A percentile compares a stretch with the other conserved stretches of the same genome.
These are phyloP conservation scores for Nemania serpens DNA, from an alignment of 2,329 filamentous ascomycete species.

Conservation along the genomic window DNA sequence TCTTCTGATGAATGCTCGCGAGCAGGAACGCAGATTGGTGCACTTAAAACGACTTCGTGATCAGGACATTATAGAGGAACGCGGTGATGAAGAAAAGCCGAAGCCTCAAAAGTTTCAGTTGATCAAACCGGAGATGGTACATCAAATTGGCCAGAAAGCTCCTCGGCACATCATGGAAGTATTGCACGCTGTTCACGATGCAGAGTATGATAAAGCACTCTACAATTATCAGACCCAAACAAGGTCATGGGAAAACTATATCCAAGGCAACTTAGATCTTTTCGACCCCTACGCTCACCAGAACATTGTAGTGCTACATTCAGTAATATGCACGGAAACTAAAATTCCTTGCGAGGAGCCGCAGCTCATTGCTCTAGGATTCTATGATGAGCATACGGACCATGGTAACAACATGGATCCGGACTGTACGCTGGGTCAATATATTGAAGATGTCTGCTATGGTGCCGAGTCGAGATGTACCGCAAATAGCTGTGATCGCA, in stretches of 20 bases:
- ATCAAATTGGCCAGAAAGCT: conserved; percentile 77
- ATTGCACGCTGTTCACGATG: conserved; percentile 90
- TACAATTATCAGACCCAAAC: conserved; percentile 95
- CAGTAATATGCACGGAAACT: conserved; percentile 88
- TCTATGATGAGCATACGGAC: conserved; percentile 87
- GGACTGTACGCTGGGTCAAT: conserved; percentile 92
- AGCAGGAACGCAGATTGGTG: conserved; percentile 82
- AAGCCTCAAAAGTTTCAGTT: conserved; percentile 80
- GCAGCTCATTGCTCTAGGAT: conserved; percentile 85
- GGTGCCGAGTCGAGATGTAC: conserved; percentile 77
- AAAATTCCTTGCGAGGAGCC: conserved; percentile 93
- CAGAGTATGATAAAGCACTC: conserved; percentile 92
- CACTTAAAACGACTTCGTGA: conserved; percentile 84
- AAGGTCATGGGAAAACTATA: conserved; percentile 93
- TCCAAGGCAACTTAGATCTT: conserved; percentile 83
- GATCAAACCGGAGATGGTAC: conserved; percentile 94
- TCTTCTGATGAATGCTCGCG: conserved; percentile 86
- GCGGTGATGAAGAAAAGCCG: conserved; percentile 62
- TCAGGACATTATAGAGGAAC: conserved; percentile 66
- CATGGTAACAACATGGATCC: conserved; percentile 68
- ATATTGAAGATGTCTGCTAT: conserved; percentile 86
- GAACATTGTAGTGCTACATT: conserved; percentile 93
- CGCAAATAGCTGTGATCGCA: conserved; percentile 82
- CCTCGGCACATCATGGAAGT: conserved; percentile 91
- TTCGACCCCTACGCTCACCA: conserved; percentile 97